phyloP scores from a whole-genome alignment of 257 asterid species.

The Voacanga thouarsii region DNA sequence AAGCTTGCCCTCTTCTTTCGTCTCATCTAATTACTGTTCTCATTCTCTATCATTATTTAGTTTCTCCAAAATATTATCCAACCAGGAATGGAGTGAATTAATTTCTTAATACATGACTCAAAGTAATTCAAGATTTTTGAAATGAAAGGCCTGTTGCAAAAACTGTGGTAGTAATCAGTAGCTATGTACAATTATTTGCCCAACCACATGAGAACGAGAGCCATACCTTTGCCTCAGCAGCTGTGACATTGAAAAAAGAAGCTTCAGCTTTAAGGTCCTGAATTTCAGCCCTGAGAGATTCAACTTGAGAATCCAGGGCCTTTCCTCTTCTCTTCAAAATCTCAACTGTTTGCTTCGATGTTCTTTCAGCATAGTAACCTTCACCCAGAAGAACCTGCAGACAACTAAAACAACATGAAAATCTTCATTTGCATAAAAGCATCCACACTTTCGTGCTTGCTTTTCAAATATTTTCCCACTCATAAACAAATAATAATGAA shows the following conservation, averaged over 20 bases:
- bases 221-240: slow-evolving; percentile 68
- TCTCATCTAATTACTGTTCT: background rate
- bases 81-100: background rate
- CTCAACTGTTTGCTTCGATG: slow-evolving; percentile 82
- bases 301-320: slow-evolving; percentile 62
- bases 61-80: background rate
- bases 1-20: background rate
- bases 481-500: too few species aligned
- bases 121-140: background rate
- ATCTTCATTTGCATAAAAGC: background rate
- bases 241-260: slow-evolving; percentile 70
- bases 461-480: background rate
- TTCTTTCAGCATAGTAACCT: slow-evolving; percentile 77
- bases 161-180: background rate
- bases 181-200: background rate
- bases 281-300: slow-evolving; percentile 66
- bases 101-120: background rate
- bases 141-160: background rate
- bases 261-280: slow-evolving; percentile 79
- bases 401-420: slow-evolving; percentile 2
- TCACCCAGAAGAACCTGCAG: slow-evolving; percentile 85
- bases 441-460: background rate
- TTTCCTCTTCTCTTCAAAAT: slow-evolving; percentile 77
- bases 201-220: slow-evolving; percentile 1
- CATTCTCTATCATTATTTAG: background rate